phyloP scores from a whole-genome alignment of 2,329 filamentous ascomycete species.

The Cryphonectria carpinicola region DNA sequence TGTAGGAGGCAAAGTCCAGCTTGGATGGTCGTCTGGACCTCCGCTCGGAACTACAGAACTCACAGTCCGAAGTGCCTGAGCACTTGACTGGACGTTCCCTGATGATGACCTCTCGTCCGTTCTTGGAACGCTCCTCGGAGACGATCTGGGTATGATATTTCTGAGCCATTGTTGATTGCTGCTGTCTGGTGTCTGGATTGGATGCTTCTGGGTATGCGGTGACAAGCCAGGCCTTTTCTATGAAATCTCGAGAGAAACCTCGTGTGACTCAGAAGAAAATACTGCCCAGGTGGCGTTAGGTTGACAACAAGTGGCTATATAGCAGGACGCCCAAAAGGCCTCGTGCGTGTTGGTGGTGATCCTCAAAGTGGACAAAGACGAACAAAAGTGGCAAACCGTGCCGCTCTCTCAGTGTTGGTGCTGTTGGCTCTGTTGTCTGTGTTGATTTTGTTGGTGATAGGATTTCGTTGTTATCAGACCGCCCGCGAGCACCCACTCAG shows the following conservation, averaged over 20 bases:
- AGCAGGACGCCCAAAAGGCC: background rate
- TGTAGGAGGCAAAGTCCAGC: constrained; percentile 8
- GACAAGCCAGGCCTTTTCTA: background rate
- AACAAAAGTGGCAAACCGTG: constrained; percentile 22
- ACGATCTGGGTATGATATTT: constrained; percentile 18
- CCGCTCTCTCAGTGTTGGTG: background rate
- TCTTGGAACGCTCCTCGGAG: constrained; percentile 17
- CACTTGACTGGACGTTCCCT: constrained; percentile 13
- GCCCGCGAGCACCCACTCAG: constrained; percentile 18
- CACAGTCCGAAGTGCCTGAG: constrained; percentile 17
- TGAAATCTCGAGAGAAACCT: background rate
- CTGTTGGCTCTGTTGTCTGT: too few relatives aligned
- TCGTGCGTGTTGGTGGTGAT: constrained; percentile 11
- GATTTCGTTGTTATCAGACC: constrained; percentile 20
- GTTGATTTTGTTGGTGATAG: background rate
- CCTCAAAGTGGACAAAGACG: constrained; percentile 26
- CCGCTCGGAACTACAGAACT: constrained; percentile 11
- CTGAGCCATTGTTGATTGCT: constrained; percentile 11
- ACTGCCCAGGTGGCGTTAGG: background rate
- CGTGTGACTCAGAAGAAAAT: background rate
- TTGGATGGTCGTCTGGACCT: constrained; percentile 10
- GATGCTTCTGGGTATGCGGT: background rate
- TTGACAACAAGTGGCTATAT: constrained; percentile 12
- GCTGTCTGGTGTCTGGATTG: background rate
- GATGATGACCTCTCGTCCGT: constrained; percentile 16